These are phyloP conservation scores for Alternaria metachromatica DNA, from an alignment of 2,329 filamentous ascomycete genomes.

Conservation along the genomic window DNA sequence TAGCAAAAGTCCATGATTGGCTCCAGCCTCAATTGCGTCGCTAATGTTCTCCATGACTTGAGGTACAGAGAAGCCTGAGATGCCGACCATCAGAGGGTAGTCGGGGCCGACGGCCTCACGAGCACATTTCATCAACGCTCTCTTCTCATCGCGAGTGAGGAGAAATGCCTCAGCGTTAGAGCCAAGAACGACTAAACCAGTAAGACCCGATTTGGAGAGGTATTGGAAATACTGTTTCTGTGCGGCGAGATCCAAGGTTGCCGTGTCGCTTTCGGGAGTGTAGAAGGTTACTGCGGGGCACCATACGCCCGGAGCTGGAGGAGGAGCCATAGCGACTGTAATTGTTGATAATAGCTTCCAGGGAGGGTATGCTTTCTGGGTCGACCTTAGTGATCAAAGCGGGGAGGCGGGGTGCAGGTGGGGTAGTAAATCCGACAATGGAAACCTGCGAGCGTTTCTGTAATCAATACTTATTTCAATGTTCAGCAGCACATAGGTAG, in stretches of 20 bases:
- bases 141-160: conserved; percentile 53
- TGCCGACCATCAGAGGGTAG: conserved; percentile 55
- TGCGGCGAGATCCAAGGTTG: conserved; percentile 50
- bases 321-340: conserved; percentile 15
- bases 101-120: conserved; percentile 51
- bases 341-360: not conserved
- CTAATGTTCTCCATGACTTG: conserved; percentile 53
- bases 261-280: conserved; percentile 43
- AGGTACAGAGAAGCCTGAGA: conserved; percentile 52
- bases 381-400: not conserved
- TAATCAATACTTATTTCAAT: not conserved
- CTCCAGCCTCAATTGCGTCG: conserved; percentile 52
- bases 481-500: not conserved
- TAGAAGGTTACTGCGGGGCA: conserved; percentile 56
- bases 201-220: conserved; percentile 51
- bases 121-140: conserved; percentile 48
- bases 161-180: conserved; percentile 57
- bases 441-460: not conserved
- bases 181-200: conserved; percentile 55
- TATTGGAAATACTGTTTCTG: conserved; percentile 55
- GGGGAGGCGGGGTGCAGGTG: not conserved
- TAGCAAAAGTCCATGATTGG: conserved; percentile 53
- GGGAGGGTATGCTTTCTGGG: not conserved
- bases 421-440: not conserved
- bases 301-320: conserved; percentile 38